Evolutionary conservation across 345 rosid species (phyloP).

Genomic region (Kandelia obovata): DNA sequence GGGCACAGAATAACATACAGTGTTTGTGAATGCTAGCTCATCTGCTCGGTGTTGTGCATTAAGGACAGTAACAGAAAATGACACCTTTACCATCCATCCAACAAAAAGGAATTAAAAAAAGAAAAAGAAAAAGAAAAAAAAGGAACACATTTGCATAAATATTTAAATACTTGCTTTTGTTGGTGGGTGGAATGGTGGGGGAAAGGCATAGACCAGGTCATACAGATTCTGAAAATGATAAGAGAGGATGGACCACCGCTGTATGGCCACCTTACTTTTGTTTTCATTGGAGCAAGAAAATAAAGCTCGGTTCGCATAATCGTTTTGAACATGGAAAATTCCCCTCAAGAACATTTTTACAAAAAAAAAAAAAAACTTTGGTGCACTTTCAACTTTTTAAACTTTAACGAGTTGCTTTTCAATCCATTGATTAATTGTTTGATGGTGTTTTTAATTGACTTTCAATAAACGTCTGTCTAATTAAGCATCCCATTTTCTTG

Average conservation of each 20-base stretch:
- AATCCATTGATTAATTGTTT: too few species aligned
- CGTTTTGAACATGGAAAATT: neutral
- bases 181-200: conserved; percentile 26
- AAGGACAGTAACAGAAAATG: neutral
- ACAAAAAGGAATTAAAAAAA: too few species aligned
- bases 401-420: too few species aligned
- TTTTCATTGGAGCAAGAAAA: neutral
- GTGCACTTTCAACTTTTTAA: neutral
- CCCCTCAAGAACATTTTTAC: neutral
- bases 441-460: too few species aligned
- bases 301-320: neutral
- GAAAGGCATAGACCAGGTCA: conserved; percentile 5
- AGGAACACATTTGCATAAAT: neutral
- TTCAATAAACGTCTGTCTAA: conserved; percentile 8
- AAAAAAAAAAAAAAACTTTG: neutral
- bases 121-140: too few species aligned
- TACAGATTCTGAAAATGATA: neutral
- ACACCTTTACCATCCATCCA: neutral
- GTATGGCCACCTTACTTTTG: neutral
- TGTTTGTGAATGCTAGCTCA: too few species aligned
- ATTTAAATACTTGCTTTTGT: neutral
- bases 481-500: conserved; percentile 11
- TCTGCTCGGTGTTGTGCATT: too few species aligned
- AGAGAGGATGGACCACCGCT: neutral
- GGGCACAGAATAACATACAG: too few species aligned